Evolutionary conservation across 1,139 yeast species (phyloP).

Genomic region (Candida dubliniensis): DNA sequence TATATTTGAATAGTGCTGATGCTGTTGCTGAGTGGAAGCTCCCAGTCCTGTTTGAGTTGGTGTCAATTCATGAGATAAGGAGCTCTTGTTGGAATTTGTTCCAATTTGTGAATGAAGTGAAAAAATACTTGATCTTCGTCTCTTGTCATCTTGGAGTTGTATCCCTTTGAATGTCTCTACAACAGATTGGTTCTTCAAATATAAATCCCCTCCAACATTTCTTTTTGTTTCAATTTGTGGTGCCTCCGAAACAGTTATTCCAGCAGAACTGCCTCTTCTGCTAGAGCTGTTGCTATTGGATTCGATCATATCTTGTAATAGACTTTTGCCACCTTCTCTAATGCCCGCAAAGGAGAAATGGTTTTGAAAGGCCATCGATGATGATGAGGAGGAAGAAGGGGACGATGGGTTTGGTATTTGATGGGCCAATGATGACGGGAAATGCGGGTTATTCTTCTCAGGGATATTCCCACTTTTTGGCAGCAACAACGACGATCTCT

Average conservation of each 20-base stretch:
- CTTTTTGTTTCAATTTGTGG: constrained; percentile 51
- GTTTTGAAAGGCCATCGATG: constrained; percentile 16
- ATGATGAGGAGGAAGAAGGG: constrained; percentile 5
- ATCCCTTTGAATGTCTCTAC: constrained; percentile 53
- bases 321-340: constrained; percentile 29
- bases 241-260: constrained; percentile 35
- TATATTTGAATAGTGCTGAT: constrained; percentile 7
- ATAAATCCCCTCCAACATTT: constrained; percentile 57
- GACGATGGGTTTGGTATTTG: constrained; percentile 11
- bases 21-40: constrained; percentile 6
- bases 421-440: constrained; percentile 20
- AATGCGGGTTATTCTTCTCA: constrained; percentile 15
- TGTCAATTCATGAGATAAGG: constrained; percentile 6
- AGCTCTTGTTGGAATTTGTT: constrained; percentile 7
- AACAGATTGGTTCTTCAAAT: constrained; percentile 47
- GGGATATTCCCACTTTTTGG: neutral
- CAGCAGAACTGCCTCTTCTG: constrained; percentile 38
- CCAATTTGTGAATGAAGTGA: constrained; percentile 11
- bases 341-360: constrained; percentile 31
- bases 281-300: constrained; percentile 25
- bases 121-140: constrained; percentile 41
- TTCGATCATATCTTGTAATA: constrained; percentile 39
- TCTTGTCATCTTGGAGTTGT: constrained; percentile 46
- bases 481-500: neutral
- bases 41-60: neutral